Evolutionary conservation across 768 basidiomycete species (phyloP).

Genomic region (Rhodotorula graminis): DNA sequence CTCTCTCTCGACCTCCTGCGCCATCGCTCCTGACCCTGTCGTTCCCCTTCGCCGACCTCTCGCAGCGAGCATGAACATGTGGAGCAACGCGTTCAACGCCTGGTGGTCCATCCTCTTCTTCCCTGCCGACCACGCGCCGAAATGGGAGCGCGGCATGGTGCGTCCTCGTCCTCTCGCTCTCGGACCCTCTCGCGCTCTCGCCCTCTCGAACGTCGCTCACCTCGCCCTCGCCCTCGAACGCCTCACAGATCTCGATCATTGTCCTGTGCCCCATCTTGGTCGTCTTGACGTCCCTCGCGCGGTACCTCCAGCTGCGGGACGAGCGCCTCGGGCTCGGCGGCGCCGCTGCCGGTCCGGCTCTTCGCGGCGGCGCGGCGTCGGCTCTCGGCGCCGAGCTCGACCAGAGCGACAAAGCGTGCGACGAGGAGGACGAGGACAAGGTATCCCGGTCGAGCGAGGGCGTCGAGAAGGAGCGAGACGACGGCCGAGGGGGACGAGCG

Average conservation of each 20-base stretch:
- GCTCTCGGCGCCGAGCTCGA: neutral
- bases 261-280: constrained; percentile 17
- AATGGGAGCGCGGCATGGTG: constrained; percentile 62
- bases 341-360: too few species aligned
- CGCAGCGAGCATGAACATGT: constrained; percentile 60
- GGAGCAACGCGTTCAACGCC: neutral
- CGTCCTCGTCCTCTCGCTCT: neutral
- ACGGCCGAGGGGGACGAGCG: too few species aligned
- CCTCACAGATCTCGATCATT: constrained; percentile 17
- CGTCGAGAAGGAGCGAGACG: too few species aligned
- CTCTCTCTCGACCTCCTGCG: too few species aligned
- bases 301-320: constrained; percentile 18
- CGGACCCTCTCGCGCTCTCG: neutral
- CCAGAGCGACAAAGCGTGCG: neutral
- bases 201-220: too few species aligned
- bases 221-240: too few species aligned
- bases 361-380: too few species aligned
- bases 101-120: constrained; percentile 54
- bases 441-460: too few species aligned
- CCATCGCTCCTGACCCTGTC: too few species aligned
- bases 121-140: constrained; percentile 66
- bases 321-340: neutral
- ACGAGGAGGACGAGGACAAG: neutral
- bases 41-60: neutral
- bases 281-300: neutral